Evolutionary conservation across 257 asterid species (phyloP).

Genomic region (Datura wrightii): DNA sequence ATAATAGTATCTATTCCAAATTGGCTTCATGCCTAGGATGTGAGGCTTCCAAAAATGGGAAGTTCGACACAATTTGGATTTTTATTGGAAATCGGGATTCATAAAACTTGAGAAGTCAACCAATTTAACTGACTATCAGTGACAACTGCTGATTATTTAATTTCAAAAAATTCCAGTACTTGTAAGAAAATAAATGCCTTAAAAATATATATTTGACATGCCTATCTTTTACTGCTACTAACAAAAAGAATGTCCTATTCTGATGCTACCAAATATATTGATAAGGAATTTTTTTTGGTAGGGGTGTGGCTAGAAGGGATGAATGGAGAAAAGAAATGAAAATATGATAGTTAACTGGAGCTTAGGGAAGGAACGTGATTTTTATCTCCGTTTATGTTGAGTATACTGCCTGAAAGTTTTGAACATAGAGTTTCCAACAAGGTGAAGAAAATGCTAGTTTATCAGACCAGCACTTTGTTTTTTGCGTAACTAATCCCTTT

Average conservation of each 20-base stretch:
- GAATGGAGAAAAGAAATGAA: not conserved
- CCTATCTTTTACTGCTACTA: not conserved
- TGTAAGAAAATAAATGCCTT: not conserved
- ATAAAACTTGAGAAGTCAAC: not conserved
- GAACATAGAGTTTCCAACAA: not conserved
- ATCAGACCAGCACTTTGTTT: not conserved
- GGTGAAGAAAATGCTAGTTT: not conserved
- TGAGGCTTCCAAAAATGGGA: not conserved
- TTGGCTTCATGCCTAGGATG: not conserved
- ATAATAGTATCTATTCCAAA: not conserved
- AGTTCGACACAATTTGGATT: not conserved
- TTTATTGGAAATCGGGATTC: not conserved
- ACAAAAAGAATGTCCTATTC: not conserved
- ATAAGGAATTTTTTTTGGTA: not conserved
- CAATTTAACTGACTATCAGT: not conserved
- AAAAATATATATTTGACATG: not conserved
- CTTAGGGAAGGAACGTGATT: constrained; percentile 2
- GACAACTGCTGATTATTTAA: not conserved
- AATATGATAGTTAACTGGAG: not conserved
- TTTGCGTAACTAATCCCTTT: too few species aligned
- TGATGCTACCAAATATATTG: constrained; percentile 2
- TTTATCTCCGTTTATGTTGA: not conserved
- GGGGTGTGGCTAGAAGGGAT: not conserved
- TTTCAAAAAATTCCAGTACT: not conserved
- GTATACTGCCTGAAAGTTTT: constrained; percentile 7